Conservation (phyloP, 352 stramenopile genomes). For the Phytophthora cryptogea region DNA sequence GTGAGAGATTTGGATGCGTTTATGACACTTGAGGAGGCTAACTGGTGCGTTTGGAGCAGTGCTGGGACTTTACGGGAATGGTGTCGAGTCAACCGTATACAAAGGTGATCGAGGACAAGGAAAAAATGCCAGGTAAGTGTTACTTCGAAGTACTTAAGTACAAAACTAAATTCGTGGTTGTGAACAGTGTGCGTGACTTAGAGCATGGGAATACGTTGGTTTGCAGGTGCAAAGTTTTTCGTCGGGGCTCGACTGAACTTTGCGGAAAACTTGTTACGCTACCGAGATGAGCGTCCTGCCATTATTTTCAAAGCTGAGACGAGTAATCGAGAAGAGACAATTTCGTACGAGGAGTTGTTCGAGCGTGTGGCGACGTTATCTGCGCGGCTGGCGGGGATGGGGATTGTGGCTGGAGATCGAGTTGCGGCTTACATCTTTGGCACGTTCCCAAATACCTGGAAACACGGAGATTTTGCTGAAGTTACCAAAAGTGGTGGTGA, state of each 20-base stretch:
- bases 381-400: conserved; percentile 46
- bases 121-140: conserved; percentile 55
- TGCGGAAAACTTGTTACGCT: conserved; percentile 76
- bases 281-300: conserved; percentile 67
- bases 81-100: conserved; percentile 57
- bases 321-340: conserved; percentile 54
- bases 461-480: conserved; percentile 83
- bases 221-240: conserved; percentile 69
- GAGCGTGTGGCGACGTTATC: conserved; percentile 54
- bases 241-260: conserved; percentile 70
- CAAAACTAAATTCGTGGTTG: conserved; percentile 3
- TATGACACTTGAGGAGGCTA: not conserved
- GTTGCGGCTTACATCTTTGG: conserved; percentile 82
- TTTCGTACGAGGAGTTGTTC: conserved; percentile 75
- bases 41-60: conserved; percentile 27
- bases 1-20: conserved; percentile 18
- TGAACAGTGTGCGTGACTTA: not conserved
- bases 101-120: conserved; percentile 53
- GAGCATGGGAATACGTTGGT: not conserved
- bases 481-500: conserved; percentile 63
- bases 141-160: too few species aligned
- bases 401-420: conserved; percentile 58
- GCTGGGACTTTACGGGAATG: conserved; percentile 79
- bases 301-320: conserved; percentile 82
- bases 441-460: conserved; percentile 76